Conservation (phyloP, 345 rosid species). For the Trapa incisa region DNA sequence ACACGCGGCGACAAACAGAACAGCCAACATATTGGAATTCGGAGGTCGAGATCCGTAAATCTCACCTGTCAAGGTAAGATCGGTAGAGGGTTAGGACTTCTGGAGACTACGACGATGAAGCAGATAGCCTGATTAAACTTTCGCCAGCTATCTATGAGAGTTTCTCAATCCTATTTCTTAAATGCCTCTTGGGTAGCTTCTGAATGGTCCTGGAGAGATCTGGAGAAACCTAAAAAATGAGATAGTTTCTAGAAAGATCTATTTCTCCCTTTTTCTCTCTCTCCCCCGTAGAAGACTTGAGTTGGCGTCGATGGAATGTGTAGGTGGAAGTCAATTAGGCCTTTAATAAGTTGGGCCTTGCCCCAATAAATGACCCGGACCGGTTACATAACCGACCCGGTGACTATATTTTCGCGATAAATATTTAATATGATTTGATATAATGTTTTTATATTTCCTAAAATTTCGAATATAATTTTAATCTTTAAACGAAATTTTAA, state of each 20-base stretch:
- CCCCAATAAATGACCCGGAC: too few species aligned
- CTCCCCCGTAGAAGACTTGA: too few species aligned
- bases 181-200: not conserved
- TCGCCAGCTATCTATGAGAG: not conserved
- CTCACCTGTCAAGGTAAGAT: not conserved
- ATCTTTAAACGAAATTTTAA: too few species aligned
- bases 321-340: too few species aligned
- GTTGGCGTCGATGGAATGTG: too few species aligned
- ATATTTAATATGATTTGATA: too few species aligned
- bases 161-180: not conserved
- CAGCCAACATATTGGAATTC: too few species aligned
- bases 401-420: too few species aligned
- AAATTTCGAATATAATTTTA: too few species aligned
- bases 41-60: not conserved
- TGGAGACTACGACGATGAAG: not conserved
- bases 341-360: too few species aligned
- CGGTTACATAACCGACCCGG: too few species aligned
- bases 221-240: not conserved
- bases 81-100: not conserved
- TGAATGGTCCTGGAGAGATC: constrained; percentile 1
- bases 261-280: not conserved
- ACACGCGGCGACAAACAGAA: not conserved
- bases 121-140: not conserved
- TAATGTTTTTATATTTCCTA: too few species aligned
- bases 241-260: not conserved